Evolutionary conservation across 371 early-diverging fungal genomes (phyloP).

Genomic region (Mucor irregularis): DNA sequence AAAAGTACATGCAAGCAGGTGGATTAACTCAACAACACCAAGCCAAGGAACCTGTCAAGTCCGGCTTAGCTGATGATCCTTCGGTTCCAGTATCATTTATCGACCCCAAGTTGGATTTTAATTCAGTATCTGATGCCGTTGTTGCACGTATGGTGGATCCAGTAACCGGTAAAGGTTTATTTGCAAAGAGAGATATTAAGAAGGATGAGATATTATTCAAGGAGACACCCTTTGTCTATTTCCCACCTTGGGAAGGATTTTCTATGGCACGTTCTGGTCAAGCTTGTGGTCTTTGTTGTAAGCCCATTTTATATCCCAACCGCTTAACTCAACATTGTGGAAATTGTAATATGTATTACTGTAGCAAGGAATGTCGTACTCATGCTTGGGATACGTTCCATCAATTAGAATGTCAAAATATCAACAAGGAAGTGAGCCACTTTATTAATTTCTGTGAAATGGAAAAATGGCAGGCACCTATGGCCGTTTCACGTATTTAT

Average conservation of each 20-base stretch:
- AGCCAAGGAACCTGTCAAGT: constrained; percentile 28
- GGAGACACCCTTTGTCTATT: constrained; percentile 65
- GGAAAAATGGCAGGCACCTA: constrained; percentile 60
- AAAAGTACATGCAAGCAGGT: constrained; percentile 58
- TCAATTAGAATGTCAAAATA: constrained; percentile 52
- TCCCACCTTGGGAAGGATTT: constrained; percentile 64
- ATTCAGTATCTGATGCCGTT: constrained; percentile 35
- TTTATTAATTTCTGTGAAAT: constrained; percentile 52
- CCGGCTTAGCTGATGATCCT: constrained; percentile 56
- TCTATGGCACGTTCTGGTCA: constrained; percentile 44
- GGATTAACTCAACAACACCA: constrained; percentile 38
- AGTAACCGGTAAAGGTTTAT: constrained; percentile 65
- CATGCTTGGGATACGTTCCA: constrained; percentile 60
- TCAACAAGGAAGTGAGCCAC: constrained; percentile 48
- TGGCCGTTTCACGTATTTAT: constrained; percentile 62
- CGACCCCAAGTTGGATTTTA: constrained; percentile 57
- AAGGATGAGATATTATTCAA: constrained; percentile 56
- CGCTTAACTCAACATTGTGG: constrained; percentile 49
- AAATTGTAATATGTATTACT: constrained; percentile 55
- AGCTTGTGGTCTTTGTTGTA: constrained; percentile 64
- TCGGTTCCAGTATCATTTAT: constrained; percentile 65
- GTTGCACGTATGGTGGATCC: constrained; percentile 58
- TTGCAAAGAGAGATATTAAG: constrained; percentile 58
- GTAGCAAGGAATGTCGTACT: constrained; percentile 54
- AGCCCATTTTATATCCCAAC: constrained; percentile 41